Evolutionary conservation across 2,329 filamentous ascomycete species (phyloP).

Genomic region (Tympanopsis confertula): DNA sequence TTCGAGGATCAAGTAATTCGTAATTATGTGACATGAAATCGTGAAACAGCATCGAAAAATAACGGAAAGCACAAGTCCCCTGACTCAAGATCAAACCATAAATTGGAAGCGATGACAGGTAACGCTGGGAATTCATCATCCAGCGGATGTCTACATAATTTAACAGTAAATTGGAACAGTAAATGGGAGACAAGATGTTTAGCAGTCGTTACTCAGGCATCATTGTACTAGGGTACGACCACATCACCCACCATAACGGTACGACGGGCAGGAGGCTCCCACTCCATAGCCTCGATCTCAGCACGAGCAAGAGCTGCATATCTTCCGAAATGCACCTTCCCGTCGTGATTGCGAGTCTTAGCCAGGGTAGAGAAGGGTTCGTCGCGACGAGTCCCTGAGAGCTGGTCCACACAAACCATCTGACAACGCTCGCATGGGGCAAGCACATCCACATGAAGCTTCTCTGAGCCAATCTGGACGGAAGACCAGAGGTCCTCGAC

Average conservation of each 20-base stretch:
- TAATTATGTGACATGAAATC: too few species aligned
- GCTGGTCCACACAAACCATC: conserved; percentile 91
- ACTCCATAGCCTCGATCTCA: neutral
- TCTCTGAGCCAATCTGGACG: conserved; percentile 45
- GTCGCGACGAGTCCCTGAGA: conserved; percentile 63
- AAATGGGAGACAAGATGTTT: too few species aligned
- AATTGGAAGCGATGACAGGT: too few species aligned
- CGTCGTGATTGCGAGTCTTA: conserved; percentile 72
- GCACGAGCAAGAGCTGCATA: conserved; percentile 31
- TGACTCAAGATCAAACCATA: too few species aligned
- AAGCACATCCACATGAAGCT: conserved; percentile 55
- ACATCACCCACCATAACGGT: neutral
- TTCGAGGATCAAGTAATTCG: too few species aligned
- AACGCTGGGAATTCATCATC: too few species aligned
- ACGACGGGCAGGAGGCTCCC: neutral
- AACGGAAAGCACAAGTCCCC: too few species aligned
- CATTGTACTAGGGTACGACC: too few species aligned
- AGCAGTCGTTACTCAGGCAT: too few species aligned
- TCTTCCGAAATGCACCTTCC: conserved; percentile 80
- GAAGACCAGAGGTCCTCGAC: conserved; percentile 69
- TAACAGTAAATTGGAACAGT: too few species aligned
- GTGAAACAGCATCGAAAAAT: too few species aligned
- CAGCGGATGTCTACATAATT: too few species aligned
- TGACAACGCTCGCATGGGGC: conserved; percentile 82
- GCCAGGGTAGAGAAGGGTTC: conserved; percentile 83